A percentile compares a stretch with the other conserved stretches of the same genome.
These are phyloP conservation scores for Piloderma croceum DNA, from an alignment of 768 basidiomycete genomes.

Conservation along the genomic window DNA sequence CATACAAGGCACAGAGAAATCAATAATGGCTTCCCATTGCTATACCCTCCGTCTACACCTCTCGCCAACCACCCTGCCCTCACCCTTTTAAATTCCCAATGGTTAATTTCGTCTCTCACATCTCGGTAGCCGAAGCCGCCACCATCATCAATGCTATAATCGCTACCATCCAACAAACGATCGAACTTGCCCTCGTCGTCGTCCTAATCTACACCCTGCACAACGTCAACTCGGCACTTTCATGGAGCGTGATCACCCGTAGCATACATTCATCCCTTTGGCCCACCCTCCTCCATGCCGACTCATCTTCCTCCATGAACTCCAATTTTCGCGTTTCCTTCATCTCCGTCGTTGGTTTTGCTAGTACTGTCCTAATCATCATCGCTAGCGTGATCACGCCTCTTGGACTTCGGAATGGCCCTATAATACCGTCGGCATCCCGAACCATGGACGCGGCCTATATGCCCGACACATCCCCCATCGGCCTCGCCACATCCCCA, in stretches of 20 bases:
- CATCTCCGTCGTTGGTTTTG: constrained; percentile 12
- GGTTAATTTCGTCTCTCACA: constrained; percentile 11
- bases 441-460: constrained; percentile 6
- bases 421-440: constrained; percentile 1
- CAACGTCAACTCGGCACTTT: constrained; percentile 12
- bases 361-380: constrained; percentile 13
- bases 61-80: no score
- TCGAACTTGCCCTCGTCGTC: constrained; percentile 16
- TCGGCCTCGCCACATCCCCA: constrained; percentile 17
- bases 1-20: no score
- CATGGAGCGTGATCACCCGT: constrained; percentile 19
- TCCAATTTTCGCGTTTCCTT: constrained; percentile 7
- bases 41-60: no score
- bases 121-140: constrained; percentile 19
- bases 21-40: no score
- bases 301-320: constrained; percentile 3
- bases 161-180: constrained; percentile 16
- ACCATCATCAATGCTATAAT: constrained; percentile 19
- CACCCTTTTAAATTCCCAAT: no score
- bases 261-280: constrained; percentile 17
- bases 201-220: constrained; percentile 16
- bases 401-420: constrained; percentile 16
- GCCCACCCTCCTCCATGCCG: constrained; percentile 15
- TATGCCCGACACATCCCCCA: constrained; percentile 14
- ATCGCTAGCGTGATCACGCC: constrained; percentile 17